Base-by-base conservation (phyloP, 495 filamentous ascomycete species). In the Penicillium coprophilum region DNA sequence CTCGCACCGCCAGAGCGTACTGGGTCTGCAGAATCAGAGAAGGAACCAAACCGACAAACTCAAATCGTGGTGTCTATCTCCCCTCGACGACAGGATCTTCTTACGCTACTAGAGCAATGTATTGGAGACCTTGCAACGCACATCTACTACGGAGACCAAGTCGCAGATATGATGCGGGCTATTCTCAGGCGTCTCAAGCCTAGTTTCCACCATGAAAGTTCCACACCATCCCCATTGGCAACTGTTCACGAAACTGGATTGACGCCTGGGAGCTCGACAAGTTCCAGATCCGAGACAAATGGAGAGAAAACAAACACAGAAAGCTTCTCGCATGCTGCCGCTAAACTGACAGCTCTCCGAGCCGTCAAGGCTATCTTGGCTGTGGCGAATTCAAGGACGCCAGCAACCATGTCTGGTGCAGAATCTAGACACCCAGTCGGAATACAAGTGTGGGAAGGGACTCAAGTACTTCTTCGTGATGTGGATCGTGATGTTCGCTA, bases 131-230 rank as follows among this genome's bases (percentile, higher is more conserved):
- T 97, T n/a, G 90, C 90, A 2, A 96, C 89, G 1, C 92, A 97
- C 67, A 85, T 93, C 13, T 97, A 97, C 70, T 97, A 97, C 68
- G 87, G 88, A 1, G 92, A 97, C 57, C 92, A 97, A 65, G 88
- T 97, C 46, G 84, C 87, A 3, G 92, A 97, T 66, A 96, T 96
- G 89, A 85, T 96, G 45, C 79, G 84, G 2, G 82, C 89, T 0
- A 86, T 97, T 40, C 74, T 97, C 27, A 72, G 80, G 24, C 85
- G 89, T 34, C 80, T 96, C 34, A 92, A 87, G 62, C 88, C 91
- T 6, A 75, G 77, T 57, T 66, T 69, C 62, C 71, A 62, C 63
- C 64, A 55, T 30, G 80, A 63, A 63, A 74, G 58, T 69, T 69
- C 53, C 46, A 63, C 28, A 5, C 56, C 69, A 17, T 76, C 72